Percentiles rank a stretch among this genome's conserved stretches.
These are phyloP conservation scores for Austroboletus festivus DNA, from an alignment of 768 basidiomycete species.

Conservation along the genomic window DNA sequence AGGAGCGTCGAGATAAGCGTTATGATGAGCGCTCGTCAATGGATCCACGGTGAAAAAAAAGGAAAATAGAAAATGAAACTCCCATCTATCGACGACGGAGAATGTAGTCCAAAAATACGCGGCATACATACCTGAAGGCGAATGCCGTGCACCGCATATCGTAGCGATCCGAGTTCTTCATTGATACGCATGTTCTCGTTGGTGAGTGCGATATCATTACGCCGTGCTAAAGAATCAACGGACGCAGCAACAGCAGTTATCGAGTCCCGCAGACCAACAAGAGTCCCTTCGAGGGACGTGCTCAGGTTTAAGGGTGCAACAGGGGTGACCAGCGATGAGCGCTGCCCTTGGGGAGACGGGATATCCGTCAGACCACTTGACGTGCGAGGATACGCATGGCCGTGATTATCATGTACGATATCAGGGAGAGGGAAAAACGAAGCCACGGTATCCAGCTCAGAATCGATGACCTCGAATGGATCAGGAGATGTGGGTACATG, in stretches of 20 bases:
- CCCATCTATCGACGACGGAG: not conserved
- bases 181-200: slow-evolving; percentile 70
- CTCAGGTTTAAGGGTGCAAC: slow-evolving; percentile 64
- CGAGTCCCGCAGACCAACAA: slow-evolving; percentile 56
- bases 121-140: slow-evolving; percentile 64
- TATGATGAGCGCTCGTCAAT: slow-evolving; percentile 12
- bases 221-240: slow-evolving; percentile 57
- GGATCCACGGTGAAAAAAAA: slow-evolving; percentile 3
- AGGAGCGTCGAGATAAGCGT: slow-evolving; percentile 9
- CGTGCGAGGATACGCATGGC: slow-evolving; percentile 13
- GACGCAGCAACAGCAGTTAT: slow-evolving; percentile 57
- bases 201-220: slow-evolving; percentile 62
- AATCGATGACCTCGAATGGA: slow-evolving; percentile 16
- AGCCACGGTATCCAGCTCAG: slow-evolving; percentile 25
- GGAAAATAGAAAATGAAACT: slow-evolving; percentile 2
- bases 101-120: slow-evolving; percentile 1
- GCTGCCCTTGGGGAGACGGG: slow-evolving; percentile 20
- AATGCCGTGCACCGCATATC: slow-evolving; percentile 69
- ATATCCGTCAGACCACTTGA: slow-evolving; percentile 20
- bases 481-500: slow-evolving; percentile 13
- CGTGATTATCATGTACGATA: slow-evolving; percentile 21
- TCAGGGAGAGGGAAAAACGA: slow-evolving; percentile 28
- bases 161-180: slow-evolving; percentile 70
- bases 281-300: slow-evolving; percentile 60
- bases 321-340: slow-evolving; percentile 29